A percentile compares a stretch with the other conserved stretches of the same genome.
phyloP scores from a whole-genome alignment of 2,329 filamentous ascomycete species.

The Chaetomium olivaceum region DNA sequence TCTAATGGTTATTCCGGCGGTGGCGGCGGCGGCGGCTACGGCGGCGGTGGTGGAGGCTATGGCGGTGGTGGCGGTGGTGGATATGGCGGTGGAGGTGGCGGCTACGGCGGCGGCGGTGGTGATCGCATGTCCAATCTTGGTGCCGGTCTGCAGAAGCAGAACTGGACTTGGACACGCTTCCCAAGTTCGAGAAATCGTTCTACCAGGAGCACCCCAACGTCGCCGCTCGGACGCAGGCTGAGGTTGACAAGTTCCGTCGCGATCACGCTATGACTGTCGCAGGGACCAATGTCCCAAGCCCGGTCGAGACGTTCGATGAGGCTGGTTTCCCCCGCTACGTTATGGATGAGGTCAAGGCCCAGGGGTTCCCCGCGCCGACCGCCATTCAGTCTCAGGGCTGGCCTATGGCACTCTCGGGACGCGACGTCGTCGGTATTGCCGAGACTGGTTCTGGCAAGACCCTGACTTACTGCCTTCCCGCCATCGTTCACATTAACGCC shows the following conservation, averaged over 20 bases:
- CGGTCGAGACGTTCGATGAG: conserved; percentile 96
- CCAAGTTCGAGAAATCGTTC: conserved; percentile 99
- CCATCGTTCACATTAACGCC: conserved; percentile 99
- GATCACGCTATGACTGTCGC: conserved; percentile 81
- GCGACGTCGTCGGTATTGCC: conserved; percentile 97
- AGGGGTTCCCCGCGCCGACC: conserved; percentile 91
- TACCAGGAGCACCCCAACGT: conserved; percentile 94
- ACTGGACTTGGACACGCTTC: conserved; percentile 77
- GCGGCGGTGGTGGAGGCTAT: conserved; percentile 55
- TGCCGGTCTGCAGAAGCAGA: conserved; percentile 80
- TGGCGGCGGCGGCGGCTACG: conserved; percentile 42
- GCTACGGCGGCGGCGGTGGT: conserved; percentile 55
- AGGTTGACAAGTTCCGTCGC: conserved; percentile 86
- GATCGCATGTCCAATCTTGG: conserved; percentile 95
- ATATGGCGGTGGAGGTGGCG: conserved; percentile 49
- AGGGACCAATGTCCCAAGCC: conserved; percentile 81
- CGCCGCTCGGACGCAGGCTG: conserved; percentile 67
- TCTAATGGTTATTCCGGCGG: conserved; percentile 46
- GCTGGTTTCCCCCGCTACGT: conserved; percentile 96
- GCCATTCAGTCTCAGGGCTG: conserved; percentile 98
- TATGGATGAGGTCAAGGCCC: conserved; percentile 97
- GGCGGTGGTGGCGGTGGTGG: conserved; percentile 59
- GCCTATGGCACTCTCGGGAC: conserved; percentile 98
- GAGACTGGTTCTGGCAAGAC: conserved; percentile 99
- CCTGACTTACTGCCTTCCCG: conserved; percentile 93